Evolutionary conservation across 1,284 basidiomycete species (phyloP).

Genomic region (Leccinum angustisporum): DNA sequence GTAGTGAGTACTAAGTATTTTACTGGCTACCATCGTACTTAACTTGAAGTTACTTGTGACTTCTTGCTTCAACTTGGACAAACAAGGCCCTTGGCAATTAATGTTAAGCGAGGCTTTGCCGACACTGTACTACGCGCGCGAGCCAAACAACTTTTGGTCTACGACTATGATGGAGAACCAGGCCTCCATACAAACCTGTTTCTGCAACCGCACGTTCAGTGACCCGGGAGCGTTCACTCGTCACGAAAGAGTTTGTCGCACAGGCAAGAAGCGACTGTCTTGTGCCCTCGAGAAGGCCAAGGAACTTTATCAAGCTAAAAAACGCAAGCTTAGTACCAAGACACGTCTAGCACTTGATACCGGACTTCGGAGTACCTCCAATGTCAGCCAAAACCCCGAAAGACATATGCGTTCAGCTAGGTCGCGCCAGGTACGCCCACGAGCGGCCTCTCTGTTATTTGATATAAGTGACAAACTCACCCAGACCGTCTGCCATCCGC

Average conservation of each 20-base stretch:
- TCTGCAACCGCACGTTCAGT: background rate
- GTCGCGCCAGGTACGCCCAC: background rate
- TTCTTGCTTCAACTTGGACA: too few relatives aligned
- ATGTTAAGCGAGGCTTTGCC: too few relatives aligned
- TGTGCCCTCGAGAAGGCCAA: background rate
- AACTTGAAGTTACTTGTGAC: too few relatives aligned
- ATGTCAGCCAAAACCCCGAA: too few relatives aligned
- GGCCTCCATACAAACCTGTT: background rate
- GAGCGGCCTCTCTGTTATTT: background rate
- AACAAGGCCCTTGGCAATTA: too few relatives aligned
- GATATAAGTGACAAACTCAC: background rate
- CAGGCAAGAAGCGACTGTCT: background rate
- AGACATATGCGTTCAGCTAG: background rate
- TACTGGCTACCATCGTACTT: too few relatives aligned
- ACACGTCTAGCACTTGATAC: background rate
- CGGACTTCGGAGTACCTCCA: background rate
- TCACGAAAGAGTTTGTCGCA: background rate
- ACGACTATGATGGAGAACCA: too few relatives aligned
- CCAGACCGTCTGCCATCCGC: background rate
- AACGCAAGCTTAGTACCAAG: background rate
- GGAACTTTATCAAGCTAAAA: background rate
- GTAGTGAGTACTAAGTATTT: too few relatives aligned
- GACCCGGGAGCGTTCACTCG: background rate
- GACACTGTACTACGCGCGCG: too few relatives aligned
- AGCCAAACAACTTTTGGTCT: too few relatives aligned